Evolutionary conservation across 768 basidiomycete species (phyloP), one percentile per base, ranked within the genome.

Genomic region (Tephrocybe rancida): DNA sequence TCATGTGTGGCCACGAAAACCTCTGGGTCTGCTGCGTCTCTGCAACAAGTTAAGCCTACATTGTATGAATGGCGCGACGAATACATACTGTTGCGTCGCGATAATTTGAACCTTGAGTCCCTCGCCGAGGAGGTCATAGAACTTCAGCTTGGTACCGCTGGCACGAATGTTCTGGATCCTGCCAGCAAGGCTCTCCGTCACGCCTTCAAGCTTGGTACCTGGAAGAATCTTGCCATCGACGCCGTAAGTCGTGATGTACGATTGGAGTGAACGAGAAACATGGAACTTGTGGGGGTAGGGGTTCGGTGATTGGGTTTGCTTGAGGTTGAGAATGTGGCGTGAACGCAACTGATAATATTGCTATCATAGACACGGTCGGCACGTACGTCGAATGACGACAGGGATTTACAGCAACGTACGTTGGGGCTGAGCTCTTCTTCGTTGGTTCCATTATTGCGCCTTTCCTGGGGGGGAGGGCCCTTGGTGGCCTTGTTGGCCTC

Each of bases 251-350:
- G 78, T 68, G 68, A 98, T 81, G 73, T 87, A 99, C 4, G 73
- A 65, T 2, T 84, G 73, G 65, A 99, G 77, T 7, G 92, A 92
- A 56, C 72, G 77, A 52, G 87, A 77, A 19, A 98, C 95, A 61
- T 96, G 71, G 75, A 99, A 99, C 84, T 99, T 99, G 87, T 99
- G 97, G 5, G 97, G 97, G 76, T 98, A 99, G 2, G 97, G 97
- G 69, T 95, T 90, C 2, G 95, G 96, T 6, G 81, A 71, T 68
- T 89, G 88, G 24, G 90, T 89, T 66, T 87, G 80, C 71, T 92
- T 88, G 57, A 99, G 83, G 61, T 86, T 84, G 58, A 86, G 82
- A 63, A 99, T 94, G 61, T 91, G 86, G 44, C 93, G 85, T 24
- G 90, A 92, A 61, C 97, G 89, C 61, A 94, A 75, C 66, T 98